phyloP scores from a whole-genome alignment of 495 filamentous ascomycete species.

The Aspergillus funiculosus region DNA sequence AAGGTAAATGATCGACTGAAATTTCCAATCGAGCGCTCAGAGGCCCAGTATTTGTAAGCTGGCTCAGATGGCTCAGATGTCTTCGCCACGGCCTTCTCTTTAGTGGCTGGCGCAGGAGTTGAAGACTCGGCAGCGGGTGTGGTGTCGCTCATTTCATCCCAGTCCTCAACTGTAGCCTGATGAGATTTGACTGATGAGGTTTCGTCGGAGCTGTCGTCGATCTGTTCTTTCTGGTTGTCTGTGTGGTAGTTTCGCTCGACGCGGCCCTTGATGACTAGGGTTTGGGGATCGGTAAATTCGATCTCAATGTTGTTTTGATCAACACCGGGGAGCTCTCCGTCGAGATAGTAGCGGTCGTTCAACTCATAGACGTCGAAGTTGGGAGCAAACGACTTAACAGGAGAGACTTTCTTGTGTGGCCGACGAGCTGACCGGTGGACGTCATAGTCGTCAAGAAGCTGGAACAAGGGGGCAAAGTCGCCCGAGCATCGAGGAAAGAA shows the following conservation, averaged over 20 bases:
- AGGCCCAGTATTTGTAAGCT: constrained; percentile 64
- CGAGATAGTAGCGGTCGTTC: constrained; percentile 64
- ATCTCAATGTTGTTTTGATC: constrained; percentile 71
- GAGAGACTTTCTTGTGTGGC: constrained; percentile 19
- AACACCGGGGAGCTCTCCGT: constrained; percentile 83
- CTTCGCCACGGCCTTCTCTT: constrained; percentile 17
- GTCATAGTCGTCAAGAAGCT: constrained; percentile 71
- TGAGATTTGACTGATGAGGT: constrained; percentile 32
- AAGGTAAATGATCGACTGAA: constrained; percentile 80
- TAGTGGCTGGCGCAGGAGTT: constrained; percentile 8
- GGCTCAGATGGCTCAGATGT: constrained; percentile 28
- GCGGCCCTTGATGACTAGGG: constrained; percentile 65
- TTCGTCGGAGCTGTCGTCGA: constrained; percentile 20
- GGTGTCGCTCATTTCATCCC: constrained; percentile 33
- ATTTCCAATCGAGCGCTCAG: constrained; percentile 72
- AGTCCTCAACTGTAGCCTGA: constrained; percentile 65
- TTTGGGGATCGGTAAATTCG: constrained; percentile 77
- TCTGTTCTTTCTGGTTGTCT: background rate
- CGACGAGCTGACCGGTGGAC: constrained; percentile 35
- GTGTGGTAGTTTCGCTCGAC: constrained; percentile 51
- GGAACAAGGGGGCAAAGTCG: constrained; percentile 64
- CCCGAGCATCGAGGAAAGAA: constrained; percentile 52
- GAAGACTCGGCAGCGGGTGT: background rate
- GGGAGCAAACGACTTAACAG: constrained; percentile 52
- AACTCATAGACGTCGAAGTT: constrained; percentile 78